Evolutionary conservation across 2,329 filamentous ascomycete genomes (phyloP).

Genomic region (Pseudohalonectria lignicola): DNA sequence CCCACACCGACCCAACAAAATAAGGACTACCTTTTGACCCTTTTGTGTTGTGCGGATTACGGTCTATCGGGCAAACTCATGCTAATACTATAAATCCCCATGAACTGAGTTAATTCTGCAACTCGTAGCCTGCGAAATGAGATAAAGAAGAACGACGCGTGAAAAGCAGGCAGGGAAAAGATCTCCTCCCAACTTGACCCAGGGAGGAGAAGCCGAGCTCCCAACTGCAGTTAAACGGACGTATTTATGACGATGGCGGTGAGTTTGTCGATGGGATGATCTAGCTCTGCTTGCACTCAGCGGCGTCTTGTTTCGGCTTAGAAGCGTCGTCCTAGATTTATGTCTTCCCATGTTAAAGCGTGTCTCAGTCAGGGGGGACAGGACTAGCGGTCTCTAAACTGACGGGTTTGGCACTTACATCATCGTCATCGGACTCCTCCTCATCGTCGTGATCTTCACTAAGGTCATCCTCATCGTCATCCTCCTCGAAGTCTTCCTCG

Average conservation of each 20-base stretch:
- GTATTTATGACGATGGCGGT: no score
- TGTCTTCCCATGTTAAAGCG: constrained; percentile 5
- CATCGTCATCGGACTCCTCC: constrained; percentile 63
- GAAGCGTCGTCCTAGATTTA: constrained; percentile 63
- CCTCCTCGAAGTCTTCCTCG: constrained; percentile 75
- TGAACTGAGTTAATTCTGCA: no score
- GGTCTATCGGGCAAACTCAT: constrained; percentile 9
- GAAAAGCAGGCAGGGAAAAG: no score
- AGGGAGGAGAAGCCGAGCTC: no score
- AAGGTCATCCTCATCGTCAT: constrained; percentile 83
- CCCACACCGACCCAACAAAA: not conserved
- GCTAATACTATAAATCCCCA: constrained; percentile 2
- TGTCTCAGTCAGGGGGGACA: not conserved
- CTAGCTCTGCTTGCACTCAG: constrained; percentile 94
- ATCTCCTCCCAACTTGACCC: no score
- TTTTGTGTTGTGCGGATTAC: constrained; percentile 9
- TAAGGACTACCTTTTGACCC: constrained; percentile 1
- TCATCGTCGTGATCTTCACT: constrained; percentile 79
- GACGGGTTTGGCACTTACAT: no score
- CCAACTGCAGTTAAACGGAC: no score
- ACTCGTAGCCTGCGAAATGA: no score
- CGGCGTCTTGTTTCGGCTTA: constrained; percentile 88
- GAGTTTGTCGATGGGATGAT: no score
- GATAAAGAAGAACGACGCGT: no score
- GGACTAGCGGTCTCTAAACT: no score